Conservation (phyloP, 1,284 basidiomycete species). For the Malassezia slooffiae region DNA sequence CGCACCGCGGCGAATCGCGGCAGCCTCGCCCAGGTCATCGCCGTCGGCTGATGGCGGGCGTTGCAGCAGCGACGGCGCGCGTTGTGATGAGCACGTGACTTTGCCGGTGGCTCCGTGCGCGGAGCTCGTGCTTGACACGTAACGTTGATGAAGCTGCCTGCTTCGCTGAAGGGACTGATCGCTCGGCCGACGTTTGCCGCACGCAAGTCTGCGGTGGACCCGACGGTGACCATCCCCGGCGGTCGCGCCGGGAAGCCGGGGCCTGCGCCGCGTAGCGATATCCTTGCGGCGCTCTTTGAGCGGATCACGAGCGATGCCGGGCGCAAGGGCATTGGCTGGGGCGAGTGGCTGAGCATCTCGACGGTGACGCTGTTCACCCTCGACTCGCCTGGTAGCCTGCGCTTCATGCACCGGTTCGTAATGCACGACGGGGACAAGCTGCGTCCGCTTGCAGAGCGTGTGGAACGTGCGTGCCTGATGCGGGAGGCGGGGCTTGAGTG, state of each 20-base stretch:
- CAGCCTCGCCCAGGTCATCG: too few species aligned
- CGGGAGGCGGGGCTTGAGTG: constrained; percentile 88
- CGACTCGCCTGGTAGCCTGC: constrained; percentile 68
- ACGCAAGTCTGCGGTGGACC: constrained; percentile 54
- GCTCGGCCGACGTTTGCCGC: constrained; percentile 59
- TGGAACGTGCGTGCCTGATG: constrained; percentile 62
- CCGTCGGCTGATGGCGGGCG: constrained; percentile 7
- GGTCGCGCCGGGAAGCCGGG: constrained; percentile 53
- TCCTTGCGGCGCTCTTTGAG: constrained; percentile 52
- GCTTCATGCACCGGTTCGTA: constrained; percentile 66
- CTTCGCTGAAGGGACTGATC: constrained; percentile 60
- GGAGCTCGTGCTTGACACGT: too few species aligned
- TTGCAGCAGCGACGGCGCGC: too few species aligned
- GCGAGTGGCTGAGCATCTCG: constrained; percentile 72
- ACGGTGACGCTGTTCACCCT: constrained; percentile 71
- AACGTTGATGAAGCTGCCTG: constrained; percentile 37
- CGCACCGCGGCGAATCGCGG: constrained; percentile 9
- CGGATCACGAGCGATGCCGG: constrained; percentile 58
- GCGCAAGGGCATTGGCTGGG: constrained; percentile 56
- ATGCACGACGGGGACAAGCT: constrained; percentile 48
- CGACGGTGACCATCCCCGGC: constrained; percentile 15
- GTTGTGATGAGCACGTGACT: constrained; percentile 5
- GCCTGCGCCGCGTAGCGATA: constrained; percentile 54
- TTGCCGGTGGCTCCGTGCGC: not conserved
- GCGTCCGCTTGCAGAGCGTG: constrained; percentile 54